Evolutionary conservation across 768 basidiomycete species (phyloP), one percentile per base, ranked within the genome.

Genomic region (Panaeolus cyanescens): DNA sequence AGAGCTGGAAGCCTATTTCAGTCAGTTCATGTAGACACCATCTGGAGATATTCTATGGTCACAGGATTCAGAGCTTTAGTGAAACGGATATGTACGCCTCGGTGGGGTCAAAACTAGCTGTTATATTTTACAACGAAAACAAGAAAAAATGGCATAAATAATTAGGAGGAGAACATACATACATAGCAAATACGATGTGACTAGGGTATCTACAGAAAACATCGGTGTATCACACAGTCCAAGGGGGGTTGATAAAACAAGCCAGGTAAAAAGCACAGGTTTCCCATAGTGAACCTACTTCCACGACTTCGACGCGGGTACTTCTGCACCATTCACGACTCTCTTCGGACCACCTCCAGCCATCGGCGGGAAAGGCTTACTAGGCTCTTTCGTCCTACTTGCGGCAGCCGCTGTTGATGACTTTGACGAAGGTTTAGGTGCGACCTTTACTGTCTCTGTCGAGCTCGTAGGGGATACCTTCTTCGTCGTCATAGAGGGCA

Each of bases 311-410:
- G 73, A 72, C 5, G 79, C 72, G 4, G 85, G 85, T 4, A 88
- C 89, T 59, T 89, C 87, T 1, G 80, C 80, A 64, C 88, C 90
- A 62, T 85, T 83, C n/a, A 90, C 75, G 25, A 92, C 89, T 59
- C 89, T 78, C 65, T 89, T 77, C 4, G 90, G 83, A 5, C 88
- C 89, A 30, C 79, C 79, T 61, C 72, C 77, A 20, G 59, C 59
- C 17, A 64, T 61, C 12, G 66, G 71, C 65, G 77, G 74, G n/a
- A 75, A 57, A 45, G 70, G 60, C 66, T 70, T 70, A 2, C 62
- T 57, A 9, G 65, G 59, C 17, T 68, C 62, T 54, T 62, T 68
- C n/a, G 59, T 32, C 32, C 62, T 33, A 10, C 59, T 57, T 19
- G 66, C 37, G 20, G 56, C 36, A 3, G 65, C 39, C 4, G 62